phyloP scores from a whole-genome alignment of 192 early-diverging fungal species.

The Backusella liffmaniae region DNA sequence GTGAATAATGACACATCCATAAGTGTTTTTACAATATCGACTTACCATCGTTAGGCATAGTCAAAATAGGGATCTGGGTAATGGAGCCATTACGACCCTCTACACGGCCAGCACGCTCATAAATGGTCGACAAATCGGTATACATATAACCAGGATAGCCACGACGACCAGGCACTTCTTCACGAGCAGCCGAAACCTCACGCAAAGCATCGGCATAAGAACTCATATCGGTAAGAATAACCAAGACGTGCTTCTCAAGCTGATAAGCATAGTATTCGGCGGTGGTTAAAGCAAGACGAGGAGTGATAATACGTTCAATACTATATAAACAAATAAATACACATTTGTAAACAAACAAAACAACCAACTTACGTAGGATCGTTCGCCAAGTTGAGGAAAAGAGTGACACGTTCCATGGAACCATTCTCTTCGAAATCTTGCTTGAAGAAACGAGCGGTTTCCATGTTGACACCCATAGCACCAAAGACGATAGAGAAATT shows the following conservation, averaged over 20 bases:
- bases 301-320: slow-evolving; percentile 99
- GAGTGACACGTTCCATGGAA: slow-evolving; percentile 95
- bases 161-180: slow-evolving; percentile 99
- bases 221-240: slow-evolving; percentile 99
- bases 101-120: slow-evolving; percentile 98
- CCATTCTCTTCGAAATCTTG: slow-evolving; percentile 99
- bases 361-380: slow-evolving; percentile 81
- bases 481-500: slow-evolving; percentile 99
- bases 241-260: slow-evolving; percentile 98
- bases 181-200: slow-evolving; percentile 98
- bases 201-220: slow-evolving; percentile 99
- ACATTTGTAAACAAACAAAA: slow-evolving; percentile 9
- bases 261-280: slow-evolving; percentile 99
- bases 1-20: no score
- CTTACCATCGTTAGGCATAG: slow-evolving; percentile 98
- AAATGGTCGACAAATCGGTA: slow-evolving; percentile 99
- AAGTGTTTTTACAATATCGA: no score
- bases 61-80: slow-evolving; percentile 99
- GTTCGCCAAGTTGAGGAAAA: slow-evolving; percentile 99
- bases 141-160: slow-evolving; percentile 99
- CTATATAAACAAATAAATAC: slow-evolving; percentile 36
- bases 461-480: slow-evolving; percentile 99
- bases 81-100: slow-evolving; percentile 97
- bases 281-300: slow-evolving; percentile 95
- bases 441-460: slow-evolving; percentile 99